A percentile compares a stretch with the other conserved stretches of the same genome.
Evolutionary conservation across 768 basidiomycete species (phyloP).

Genomic region (Chalciporus pseudorubinellus): DNA sequence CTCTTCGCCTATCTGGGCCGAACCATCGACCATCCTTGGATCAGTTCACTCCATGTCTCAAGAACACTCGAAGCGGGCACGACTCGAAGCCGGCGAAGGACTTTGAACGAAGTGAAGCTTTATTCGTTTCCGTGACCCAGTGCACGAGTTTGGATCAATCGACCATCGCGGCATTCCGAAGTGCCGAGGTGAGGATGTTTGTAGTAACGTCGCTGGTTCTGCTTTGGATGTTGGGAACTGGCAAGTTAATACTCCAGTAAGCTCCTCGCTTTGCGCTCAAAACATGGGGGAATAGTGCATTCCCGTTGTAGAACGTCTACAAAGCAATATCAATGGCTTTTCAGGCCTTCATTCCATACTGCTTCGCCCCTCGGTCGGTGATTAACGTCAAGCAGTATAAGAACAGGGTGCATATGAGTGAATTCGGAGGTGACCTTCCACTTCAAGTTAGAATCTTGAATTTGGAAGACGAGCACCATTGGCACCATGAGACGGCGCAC

Average conservation of each 20-base stretch:
- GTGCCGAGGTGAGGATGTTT: not conserved
- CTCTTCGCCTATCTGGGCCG: no score
- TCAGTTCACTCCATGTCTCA: no score
- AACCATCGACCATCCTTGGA: no score
- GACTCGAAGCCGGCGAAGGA: no score
- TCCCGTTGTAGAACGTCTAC: conserved; percentile 4
- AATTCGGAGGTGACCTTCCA: not conserved
- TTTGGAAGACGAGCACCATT: not conserved
- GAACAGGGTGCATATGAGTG: conserved; percentile 12
- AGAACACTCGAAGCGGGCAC: no score
- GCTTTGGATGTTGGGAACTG: conserved; percentile 4
- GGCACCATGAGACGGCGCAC: not conserved
- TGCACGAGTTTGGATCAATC: no score
- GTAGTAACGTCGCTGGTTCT: conserved; percentile 5
- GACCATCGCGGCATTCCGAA: no score
- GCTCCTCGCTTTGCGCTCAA: not conserved
- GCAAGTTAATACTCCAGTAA: not conserved
- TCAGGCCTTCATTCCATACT: conserved; percentile 16
- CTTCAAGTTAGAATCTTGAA: not conserved
- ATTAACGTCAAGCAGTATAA: conserved; percentile 12
- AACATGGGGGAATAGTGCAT: not conserved
- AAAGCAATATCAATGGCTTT: conserved; percentile 12
- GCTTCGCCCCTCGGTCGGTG: conserved; percentile 18
- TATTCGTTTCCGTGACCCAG: no score
- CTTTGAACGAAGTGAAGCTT: no score